A percentile compares a stretch with the other conserved stretches of the same genome.
These are phyloP conservation scores for Elsinoe fawcettii DNA, from an alignment of 2,329 filamentous ascomycete species.

Conservation along the genomic window DNA sequence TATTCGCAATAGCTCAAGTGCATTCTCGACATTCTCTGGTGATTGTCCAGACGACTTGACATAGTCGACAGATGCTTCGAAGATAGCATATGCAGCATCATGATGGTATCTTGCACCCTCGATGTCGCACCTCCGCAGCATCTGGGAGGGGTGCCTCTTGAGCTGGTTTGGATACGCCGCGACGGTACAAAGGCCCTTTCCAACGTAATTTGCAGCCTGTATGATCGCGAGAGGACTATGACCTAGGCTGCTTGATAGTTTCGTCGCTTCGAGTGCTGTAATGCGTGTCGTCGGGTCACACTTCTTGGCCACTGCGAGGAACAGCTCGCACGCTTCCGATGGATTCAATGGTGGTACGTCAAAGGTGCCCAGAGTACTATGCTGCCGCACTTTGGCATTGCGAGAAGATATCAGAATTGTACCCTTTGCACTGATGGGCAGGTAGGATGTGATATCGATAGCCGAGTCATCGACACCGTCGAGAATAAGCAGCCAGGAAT, in stretches of 20 bases:
- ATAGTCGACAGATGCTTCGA: neutral
- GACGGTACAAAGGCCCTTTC: neutral
- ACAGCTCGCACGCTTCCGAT: neutral
- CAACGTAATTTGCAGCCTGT: neutral
- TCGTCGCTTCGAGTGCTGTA: neutral
- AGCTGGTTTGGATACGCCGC: neutral
- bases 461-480: neutral
- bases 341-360: neutral
- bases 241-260: neutral
- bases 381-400: neutral
- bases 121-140: neutral
- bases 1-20: neutral
- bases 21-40: neutral
- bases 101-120: neutral
- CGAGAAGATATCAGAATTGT: neutral
- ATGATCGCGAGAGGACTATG: neutral
- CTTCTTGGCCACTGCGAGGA: neutral
- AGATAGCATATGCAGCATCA: neutral
- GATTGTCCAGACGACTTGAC: neutral
- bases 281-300: neutral
- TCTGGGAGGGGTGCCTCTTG: neutral
- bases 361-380: neutral
- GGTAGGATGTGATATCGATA: neutral
- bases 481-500: constrained; percentile 3
- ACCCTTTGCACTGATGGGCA: neutral